Evolutionary conservation across 129 eudicot genomes (phyloP).

Genomic region (Gnaphalium uliginosum): DNA sequence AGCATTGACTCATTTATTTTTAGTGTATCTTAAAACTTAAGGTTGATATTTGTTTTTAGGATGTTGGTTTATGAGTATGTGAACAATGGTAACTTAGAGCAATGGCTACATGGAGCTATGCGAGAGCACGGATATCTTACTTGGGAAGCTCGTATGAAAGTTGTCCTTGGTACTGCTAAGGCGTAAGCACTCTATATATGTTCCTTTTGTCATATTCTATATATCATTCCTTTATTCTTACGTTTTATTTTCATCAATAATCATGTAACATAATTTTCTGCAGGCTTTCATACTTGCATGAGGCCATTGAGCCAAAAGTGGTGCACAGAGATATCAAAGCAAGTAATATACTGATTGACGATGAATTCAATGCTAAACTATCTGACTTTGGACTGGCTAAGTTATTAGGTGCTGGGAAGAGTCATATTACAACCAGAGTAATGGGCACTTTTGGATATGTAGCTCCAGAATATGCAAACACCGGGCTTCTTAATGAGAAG

Average conservation of each 20-base stretch:
- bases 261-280: background rate
- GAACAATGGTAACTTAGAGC: slow-evolving; percentile 78
- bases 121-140: slow-evolving; percentile 74
- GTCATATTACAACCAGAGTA: slow-evolving; percentile 79
- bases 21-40: background rate
- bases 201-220: background rate
- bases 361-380: slow-evolving; percentile 70
- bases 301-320: slow-evolving; percentile 89
- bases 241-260: background rate
- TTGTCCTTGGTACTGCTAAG: slow-evolving; percentile 77
- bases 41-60: slow-evolving; percentile 27
- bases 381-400: slow-evolving; percentile 92
- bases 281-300: slow-evolving; percentile 83
- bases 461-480: slow-evolving; percentile 91
- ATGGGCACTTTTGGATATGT: slow-evolving; percentile 95
- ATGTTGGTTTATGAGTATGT: slow-evolving; percentile 81
- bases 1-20: too few species aligned
- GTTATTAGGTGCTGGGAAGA: slow-evolving; percentile 81
- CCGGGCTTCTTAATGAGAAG: slow-evolving; percentile 80
- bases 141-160: slow-evolving; percentile 85
- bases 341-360: slow-evolving; percentile 75
- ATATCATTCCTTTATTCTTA: background rate
- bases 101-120: slow-evolving; percentile 90
- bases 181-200: slow-evolving; percentile 53
- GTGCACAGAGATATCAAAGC: slow-evolving; percentile 88